A percentile compares a stretch with the other conserved stretches of the same genome.
Evolutionary conservation across 768 basidiomycete species (phyloP).

Genomic region (Tylopilus rubrobrunneus): DNA sequence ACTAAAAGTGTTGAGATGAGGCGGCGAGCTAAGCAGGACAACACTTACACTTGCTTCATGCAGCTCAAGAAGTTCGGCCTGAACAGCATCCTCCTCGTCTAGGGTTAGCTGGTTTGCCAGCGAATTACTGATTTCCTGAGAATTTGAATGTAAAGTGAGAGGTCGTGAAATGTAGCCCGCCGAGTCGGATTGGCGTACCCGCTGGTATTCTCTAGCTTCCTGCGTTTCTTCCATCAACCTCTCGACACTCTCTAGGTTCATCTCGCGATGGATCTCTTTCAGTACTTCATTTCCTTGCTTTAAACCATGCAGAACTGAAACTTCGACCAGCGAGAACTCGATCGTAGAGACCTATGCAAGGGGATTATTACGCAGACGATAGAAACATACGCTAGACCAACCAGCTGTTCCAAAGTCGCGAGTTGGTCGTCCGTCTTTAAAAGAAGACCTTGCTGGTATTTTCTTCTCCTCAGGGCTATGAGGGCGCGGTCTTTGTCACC

Average conservation of each 20-base stretch:
- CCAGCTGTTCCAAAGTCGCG: conserved; percentile 84
- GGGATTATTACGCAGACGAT: not conserved
- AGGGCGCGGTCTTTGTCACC: conserved; percentile 88
- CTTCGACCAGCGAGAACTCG: conserved; percentile 93
- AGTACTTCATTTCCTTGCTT: conserved; percentile 92
- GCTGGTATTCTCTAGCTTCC: conserved; percentile 90
- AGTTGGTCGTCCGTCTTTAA: conserved; percentile 87
- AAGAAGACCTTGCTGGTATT: conserved; percentile 89
- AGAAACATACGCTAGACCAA: conserved; percentile 34
- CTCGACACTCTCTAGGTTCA: conserved; percentile 92
- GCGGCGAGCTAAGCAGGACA: not conserved
- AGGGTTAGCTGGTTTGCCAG: conserved; percentile 74
- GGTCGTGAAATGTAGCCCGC: not conserved
- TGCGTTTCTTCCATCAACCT: conserved; percentile 87
- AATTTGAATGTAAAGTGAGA: not conserved
- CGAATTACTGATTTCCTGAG: conserved; percentile 93
- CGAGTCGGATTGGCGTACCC: conserved; percentile 44
- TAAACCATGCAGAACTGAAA: conserved; percentile 88
- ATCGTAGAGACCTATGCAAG: conserved; percentile 81
- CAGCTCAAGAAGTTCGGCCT: conserved; percentile 70
- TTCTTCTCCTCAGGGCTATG: conserved; percentile 82
- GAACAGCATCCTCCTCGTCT: conserved; percentile 94
- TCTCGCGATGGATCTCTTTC: conserved; percentile 90
- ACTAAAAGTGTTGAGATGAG: conserved; percentile 21
- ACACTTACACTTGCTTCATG: conserved; percentile 58